Evolutionary conservation across 192 early-diverging fungal species (phyloP).

Genomic region (Coemansia sp.): DNA sequence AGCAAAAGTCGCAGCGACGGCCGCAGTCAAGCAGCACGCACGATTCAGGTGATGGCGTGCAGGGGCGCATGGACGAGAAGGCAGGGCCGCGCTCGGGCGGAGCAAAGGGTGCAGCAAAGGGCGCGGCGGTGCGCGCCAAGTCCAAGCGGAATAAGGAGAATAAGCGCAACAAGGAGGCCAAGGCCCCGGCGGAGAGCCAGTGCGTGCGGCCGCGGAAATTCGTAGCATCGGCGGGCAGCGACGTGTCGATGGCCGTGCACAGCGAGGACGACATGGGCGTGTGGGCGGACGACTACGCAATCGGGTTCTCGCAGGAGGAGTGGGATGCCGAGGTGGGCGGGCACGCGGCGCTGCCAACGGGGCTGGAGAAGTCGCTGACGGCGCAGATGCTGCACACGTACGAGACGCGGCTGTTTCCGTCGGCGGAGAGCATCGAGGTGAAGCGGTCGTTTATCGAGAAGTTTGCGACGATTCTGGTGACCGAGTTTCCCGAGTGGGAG

Average conservation of each 20-base stretch:
- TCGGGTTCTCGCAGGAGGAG: slow-evolving; percentile 37
- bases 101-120: background rate
- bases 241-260: background rate
- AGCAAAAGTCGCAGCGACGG: slow-evolving; percentile 12
- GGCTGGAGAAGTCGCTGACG: slow-evolving; percentile 52
- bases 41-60: background rate
- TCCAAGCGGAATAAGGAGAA: background rate
- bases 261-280: slow-evolving; percentile 12
- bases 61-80: background rate
- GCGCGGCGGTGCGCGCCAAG: background rate
- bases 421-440: slow-evolving; percentile 63
- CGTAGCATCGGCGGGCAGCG: background rate
- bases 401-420: slow-evolving; percentile 60
- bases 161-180: background rate
- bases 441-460: slow-evolving; percentile 73
- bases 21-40: slow-evolving; percentile 11
- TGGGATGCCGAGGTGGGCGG: slow-evolving; percentile 37
- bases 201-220: background rate
- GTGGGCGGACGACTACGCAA: slow-evolving; percentile 25
- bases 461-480: slow-evolving; percentile 72
- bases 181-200: background rate
- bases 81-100: background rate
- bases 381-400: slow-evolving; percentile 62
- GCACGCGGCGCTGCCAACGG: slow-evolving; percentile 31
- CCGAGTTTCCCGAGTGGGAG: slow-evolving; percentile 78